Conservation (phyloP, 179 eudicot genomes). For the Actinidia polygama region DNA sequence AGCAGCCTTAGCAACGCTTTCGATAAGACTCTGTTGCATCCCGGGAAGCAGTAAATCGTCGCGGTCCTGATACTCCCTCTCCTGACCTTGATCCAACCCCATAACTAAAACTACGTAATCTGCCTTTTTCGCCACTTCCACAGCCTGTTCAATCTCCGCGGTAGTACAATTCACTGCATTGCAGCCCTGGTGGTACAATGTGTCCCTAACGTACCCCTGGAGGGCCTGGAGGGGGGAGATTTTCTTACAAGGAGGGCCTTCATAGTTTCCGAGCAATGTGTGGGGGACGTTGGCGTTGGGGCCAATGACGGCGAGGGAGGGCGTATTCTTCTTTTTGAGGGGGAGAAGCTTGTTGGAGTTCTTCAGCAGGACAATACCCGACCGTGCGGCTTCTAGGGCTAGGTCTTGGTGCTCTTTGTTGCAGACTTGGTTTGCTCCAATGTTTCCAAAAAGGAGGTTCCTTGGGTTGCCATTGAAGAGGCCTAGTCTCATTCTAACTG, state of each 20-base stretch:
- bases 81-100: conserved; percentile 81
- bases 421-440: conserved; percentile 63
- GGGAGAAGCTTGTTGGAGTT: conserved; percentile 70
- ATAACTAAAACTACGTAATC: conserved; percentile 78
- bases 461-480: conserved; percentile 73
- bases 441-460: conserved; percentile 46
- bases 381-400: conserved; percentile 80
- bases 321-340: conserved; percentile 43
- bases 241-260: conserved; percentile 71
- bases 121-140: conserved; percentile 48
- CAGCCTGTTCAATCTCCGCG: conserved; percentile 53
- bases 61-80: conserved; percentile 73
- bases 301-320: conserved; percentile 83
- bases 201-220: conserved; percentile 39
- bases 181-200: conserved; percentile 62
- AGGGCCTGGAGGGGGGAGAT: conserved; percentile 60
- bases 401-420: conserved; percentile 50
- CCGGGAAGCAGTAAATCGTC: conserved; percentile 70
- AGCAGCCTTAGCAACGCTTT: conserved; percentile 66
- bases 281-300: conserved; percentile 65
- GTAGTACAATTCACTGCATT: conserved; percentile 43
- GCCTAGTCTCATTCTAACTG: conserved; percentile 82
- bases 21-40: conserved; percentile 61
- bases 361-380: conserved; percentile 85
- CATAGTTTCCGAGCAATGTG: conserved; percentile 77